Evolutionary conservation across 768 basidiomycete species (phyloP).

Genomic region (Daedalea quercina): DNA sequence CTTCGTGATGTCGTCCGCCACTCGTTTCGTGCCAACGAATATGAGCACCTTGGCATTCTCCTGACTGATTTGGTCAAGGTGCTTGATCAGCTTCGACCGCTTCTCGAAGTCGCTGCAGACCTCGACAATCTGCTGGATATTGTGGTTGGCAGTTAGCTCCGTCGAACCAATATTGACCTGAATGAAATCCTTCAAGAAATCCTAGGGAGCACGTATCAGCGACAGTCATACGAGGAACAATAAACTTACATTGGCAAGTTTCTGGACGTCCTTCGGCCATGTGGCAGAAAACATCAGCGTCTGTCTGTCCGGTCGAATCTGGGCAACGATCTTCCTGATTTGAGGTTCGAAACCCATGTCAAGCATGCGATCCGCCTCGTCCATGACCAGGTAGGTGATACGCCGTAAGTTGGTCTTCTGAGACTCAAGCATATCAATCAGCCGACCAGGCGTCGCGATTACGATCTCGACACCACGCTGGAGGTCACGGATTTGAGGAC

Average conservation of each 20-base stretch:
- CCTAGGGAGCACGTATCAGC: constrained; percentile 38
- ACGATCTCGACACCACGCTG: constrained; percentile 97
- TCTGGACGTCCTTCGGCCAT: constrained; percentile 99
- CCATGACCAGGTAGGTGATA: constrained; percentile 97
- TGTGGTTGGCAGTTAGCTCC: constrained; percentile 98
- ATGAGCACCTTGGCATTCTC: constrained; percentile 99
- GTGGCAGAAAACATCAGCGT: constrained; percentile 99
- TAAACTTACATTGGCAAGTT: constrained; percentile 72
- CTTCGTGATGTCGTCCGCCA: constrained; percentile 98
- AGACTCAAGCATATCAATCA: constrained; percentile 98
- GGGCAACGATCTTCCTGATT: constrained; percentile 95
- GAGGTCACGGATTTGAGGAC: constrained; percentile 95
- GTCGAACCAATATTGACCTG: constrained; percentile 99
- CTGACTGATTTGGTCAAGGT: constrained; percentile 91
- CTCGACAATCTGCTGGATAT: constrained; percentile 93
- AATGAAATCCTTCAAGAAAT: constrained; percentile 94
- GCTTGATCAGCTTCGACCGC: constrained; percentile 91
- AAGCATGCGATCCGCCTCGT: constrained; percentile 99
- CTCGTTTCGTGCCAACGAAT: constrained; percentile 95
- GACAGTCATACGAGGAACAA: background rate
- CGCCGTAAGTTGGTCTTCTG: constrained; percentile 95
- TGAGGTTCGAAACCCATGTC: constrained; percentile 99
- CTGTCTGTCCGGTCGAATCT: constrained; percentile 97
- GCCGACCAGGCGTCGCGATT: constrained; percentile 98
- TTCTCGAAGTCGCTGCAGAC: constrained; percentile 98